These are phyloP conservation scores for Vigna nakashimae DNA, from an alignment of 306 rosid genomes.

Conservation along the genomic window DNA sequence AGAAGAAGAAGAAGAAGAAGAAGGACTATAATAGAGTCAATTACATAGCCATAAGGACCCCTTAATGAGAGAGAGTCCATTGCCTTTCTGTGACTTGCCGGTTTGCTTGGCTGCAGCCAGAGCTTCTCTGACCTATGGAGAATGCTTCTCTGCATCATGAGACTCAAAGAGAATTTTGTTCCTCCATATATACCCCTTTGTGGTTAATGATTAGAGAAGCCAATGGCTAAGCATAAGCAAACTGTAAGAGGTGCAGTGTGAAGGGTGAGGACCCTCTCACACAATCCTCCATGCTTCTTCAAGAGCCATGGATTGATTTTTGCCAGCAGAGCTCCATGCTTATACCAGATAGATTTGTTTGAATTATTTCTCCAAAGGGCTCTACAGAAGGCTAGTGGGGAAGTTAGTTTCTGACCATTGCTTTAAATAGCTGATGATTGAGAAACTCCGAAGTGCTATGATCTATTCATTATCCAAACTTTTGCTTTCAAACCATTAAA, in stretches of 20 bases:
- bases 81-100: constrained; percentile 96
- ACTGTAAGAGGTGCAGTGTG: constrained; percentile 54
- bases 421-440: constrained; percentile 62
- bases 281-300: constrained; percentile 46
- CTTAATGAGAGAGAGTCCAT: constrained; percentile 52
- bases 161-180: constrained; percentile 27
- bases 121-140: constrained; percentile 40
- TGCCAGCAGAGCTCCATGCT: constrained; percentile 50
- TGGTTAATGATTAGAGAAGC: constrained; percentile 21
- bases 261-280: constrained; percentile 39
- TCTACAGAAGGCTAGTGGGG: constrained; percentile 58
- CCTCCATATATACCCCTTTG: not conserved
- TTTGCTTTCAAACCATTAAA: constrained; percentile 44
- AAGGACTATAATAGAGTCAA: constrained; percentile 32
- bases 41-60: constrained; percentile 44
- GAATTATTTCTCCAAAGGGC: constrained; percentile 48
- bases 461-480: constrained; percentile 53
- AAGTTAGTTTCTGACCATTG: constrained; percentile 43
- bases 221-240: constrained; percentile 53
- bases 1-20: constrained; percentile 3
- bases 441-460: constrained; percentile 34
- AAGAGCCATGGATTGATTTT: constrained; percentile 52
- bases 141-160: constrained; percentile 36
- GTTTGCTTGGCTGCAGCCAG: constrained; percentile 59
- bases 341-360: constrained; percentile 43